phyloP scores from a whole-genome alignment of 257 asterid species.

The Thymus quinquecostatus region DNA sequence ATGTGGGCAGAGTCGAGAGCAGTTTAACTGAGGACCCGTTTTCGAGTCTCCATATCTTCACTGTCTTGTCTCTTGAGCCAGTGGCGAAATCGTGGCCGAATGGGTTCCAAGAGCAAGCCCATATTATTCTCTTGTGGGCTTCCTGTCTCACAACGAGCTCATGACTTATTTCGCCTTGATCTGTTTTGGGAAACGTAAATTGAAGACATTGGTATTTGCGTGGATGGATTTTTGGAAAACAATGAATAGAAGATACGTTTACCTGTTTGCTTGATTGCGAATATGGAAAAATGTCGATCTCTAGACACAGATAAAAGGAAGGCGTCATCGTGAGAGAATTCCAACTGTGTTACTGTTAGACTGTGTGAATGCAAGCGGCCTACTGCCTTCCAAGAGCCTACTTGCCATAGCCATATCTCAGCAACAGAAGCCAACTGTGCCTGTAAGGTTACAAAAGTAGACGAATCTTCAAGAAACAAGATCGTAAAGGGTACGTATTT shows the following conservation, averaged over 20 bases:
- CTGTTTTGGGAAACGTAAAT: conserved; percentile 40
- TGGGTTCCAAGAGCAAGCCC: conserved; percentile 98
- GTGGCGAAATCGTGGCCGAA: conserved; percentile 84
- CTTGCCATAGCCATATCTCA: conserved; percentile 97
- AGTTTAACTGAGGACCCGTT: conserved; percentile 60
- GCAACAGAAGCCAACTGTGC: conserved; percentile 93
- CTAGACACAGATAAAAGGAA: conserved; percentile 89
- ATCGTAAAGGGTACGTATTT: neutral
- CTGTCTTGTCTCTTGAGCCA: conserved; percentile 90
- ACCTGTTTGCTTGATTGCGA: conserved; percentile 70
- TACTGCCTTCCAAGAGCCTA: conserved; percentile 87
- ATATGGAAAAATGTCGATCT: conserved; percentile 89
- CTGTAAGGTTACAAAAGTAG: conserved; percentile 42
- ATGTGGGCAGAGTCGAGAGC: conserved; percentile 63
- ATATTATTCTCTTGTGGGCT: conserved; percentile 91
- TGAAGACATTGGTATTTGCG: neutral
- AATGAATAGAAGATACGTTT: conserved; percentile 2
- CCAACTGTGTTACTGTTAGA: conserved; percentile 90
- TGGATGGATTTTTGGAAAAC: neutral
- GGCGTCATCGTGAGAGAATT: conserved; percentile 76
- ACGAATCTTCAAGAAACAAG: neutral
- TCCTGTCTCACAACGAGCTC: conserved; percentile 69
- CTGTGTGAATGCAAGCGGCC: conserved; percentile 89
- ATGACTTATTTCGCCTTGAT: conserved; percentile 55
- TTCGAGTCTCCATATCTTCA: conserved; percentile 77